Evolutionary conservation across 2,329 filamentous ascomycete genomes (phyloP).

Genomic region (Ascochyta lentis): DNA sequence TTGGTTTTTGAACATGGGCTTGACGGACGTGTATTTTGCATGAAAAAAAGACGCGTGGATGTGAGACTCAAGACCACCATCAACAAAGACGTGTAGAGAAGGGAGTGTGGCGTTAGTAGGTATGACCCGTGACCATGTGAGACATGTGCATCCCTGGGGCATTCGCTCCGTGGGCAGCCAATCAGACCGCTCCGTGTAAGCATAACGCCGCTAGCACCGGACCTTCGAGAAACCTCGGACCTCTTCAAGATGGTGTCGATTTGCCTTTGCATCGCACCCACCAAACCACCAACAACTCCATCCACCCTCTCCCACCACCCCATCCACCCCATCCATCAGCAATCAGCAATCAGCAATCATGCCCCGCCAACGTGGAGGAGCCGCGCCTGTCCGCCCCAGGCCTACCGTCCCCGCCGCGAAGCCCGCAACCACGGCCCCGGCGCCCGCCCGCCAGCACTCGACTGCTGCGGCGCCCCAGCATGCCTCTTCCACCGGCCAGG

Average conservation of each 20-base stretch:
- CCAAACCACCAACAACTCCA: conserved; percentile 3
- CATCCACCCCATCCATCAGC: conserved; percentile 11
- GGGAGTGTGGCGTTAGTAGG: too few species aligned
- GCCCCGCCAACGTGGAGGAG: conserved; percentile 58
- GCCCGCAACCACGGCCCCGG: conserved; percentile 61
- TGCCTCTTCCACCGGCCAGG: conserved; percentile 56
- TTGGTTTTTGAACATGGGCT: conserved; percentile 6
- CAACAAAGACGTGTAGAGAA: too few species aligned
- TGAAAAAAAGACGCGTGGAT: too few species aligned
- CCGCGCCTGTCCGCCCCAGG: conserved; percentile 51
- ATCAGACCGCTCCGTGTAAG: conserved; percentile 2
- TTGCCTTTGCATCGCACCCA: conserved; percentile 13
- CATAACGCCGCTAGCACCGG: conserved; percentile 11
- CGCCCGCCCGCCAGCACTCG: conserved; percentile 67
- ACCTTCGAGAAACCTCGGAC: conserved; percentile 40
- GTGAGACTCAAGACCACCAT: too few species aligned
- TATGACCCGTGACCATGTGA: too few species aligned
- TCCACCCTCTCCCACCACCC: conserved; percentile 2
- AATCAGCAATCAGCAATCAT: conserved; percentile 33
- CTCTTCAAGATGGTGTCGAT: conserved; percentile 2
- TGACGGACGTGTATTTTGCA: neutral
- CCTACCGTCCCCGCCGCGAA: conserved; percentile 51
- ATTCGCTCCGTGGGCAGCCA: neutral
- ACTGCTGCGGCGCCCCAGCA: conserved; percentile 62
- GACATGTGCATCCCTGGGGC: too few species aligned